Evolutionary conservation across 495 filamentous ascomycete genomes (phyloP).

Genomic region (Aspergillus coremiiformis): DNA sequence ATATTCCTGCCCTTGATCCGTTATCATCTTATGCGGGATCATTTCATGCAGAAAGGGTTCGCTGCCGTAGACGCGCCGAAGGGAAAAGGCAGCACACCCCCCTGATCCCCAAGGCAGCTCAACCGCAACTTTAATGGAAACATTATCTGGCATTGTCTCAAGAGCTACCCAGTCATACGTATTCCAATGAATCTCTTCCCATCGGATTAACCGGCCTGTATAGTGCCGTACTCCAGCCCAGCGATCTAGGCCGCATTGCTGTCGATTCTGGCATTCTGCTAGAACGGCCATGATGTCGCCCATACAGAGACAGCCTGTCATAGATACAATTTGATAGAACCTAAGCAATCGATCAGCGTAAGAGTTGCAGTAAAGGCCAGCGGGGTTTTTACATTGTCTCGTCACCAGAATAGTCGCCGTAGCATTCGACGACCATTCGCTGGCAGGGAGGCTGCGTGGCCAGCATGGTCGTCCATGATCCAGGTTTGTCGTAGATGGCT

Average conservation of each 20-base stretch:
- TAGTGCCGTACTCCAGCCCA: background rate
- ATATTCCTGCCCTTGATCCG: background rate
- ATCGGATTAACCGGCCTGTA: background rate
- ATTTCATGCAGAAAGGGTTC: conserved; percentile 1
- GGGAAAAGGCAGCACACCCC: background rate
- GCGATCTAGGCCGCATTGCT: background rate
- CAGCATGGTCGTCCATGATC: conserved; percentile 7
- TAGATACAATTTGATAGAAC: conserved; percentile 2
- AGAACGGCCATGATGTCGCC: conserved; percentile 8
- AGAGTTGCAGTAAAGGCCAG: background rate
- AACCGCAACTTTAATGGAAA: background rate
- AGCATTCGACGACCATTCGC: conserved; percentile 2
- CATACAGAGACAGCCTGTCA: conserved; percentile 2
- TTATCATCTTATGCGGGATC: conserved; percentile 2
- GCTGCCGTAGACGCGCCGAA: background rate
- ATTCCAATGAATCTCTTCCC: background rate
- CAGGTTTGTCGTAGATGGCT: conserved; percentile 1
- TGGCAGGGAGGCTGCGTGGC: conserved; percentile 8
- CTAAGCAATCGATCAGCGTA: conserved; percentile 1
- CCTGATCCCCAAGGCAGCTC: background rate
- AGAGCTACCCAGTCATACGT: background rate
- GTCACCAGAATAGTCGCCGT: background rate
- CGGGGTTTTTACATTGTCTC: background rate
- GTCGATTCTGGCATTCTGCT: conserved; percentile 5
- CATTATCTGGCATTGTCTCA: background rate